Conservation (phyloP, 1,284 basidiomycete species). For the Inonotus obliquus region DNA sequence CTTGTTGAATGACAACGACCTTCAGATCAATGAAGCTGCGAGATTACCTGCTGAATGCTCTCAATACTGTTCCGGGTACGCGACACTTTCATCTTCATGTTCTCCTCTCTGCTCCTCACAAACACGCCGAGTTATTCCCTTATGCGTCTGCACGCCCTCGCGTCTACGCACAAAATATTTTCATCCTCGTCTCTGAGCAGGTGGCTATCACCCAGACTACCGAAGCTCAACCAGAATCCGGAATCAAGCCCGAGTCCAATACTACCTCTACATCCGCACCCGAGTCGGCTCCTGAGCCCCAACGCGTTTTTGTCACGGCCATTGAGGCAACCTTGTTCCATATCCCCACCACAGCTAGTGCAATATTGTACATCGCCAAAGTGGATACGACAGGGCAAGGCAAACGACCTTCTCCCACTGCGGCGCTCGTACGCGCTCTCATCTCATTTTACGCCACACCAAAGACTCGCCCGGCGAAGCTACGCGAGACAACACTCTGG, state of each 20-base stretch:
- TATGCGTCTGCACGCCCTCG: constrained; percentile 63
- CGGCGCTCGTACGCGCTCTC: constrained; percentile 63
- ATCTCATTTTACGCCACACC: constrained; percentile 67
- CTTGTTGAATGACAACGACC: no score
- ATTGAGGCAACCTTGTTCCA: constrained; percentile 83
- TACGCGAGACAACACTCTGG: constrained; percentile 46
- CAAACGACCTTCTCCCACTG: constrained; percentile 54
- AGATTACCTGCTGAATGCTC: constrained; percentile 56
- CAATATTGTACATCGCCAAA: constrained; percentile 89
- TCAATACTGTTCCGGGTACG: constrained; percentile 55
- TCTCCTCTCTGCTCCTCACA: constrained; percentile 67
- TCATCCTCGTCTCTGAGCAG: constrained; percentile 69
- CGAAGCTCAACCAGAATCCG: background rate
- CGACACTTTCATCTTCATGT: constrained; percentile 72
- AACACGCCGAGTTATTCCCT: constrained; percentile 67
- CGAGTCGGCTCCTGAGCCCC: background rate
- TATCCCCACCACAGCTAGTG: constrained; percentile 60
- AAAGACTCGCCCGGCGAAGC: constrained; percentile 51
- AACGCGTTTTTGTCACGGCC: constrained; percentile 61
- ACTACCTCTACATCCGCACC: no score
- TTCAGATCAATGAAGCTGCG: constrained; percentile 57
- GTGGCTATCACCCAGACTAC: constrained; percentile 17
- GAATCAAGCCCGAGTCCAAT: background rate
- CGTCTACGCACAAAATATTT: constrained; percentile 68
- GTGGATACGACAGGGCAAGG: constrained; percentile 89